phyloP scores from a whole-genome alignment of 257 asterid genomes.

The Rhazya stricta region DNA sequence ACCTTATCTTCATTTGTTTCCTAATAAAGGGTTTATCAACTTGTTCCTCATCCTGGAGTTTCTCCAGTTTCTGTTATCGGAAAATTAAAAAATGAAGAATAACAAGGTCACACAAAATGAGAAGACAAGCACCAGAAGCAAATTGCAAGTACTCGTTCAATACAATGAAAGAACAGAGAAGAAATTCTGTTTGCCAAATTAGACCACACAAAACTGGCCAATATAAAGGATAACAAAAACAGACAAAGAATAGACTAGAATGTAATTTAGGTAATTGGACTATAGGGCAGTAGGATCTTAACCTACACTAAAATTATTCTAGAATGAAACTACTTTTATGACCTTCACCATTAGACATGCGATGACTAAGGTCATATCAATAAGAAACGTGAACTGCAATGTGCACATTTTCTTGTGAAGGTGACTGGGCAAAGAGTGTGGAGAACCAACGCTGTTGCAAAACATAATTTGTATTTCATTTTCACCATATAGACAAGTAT shows the following conservation, averaged over 20 bases:
- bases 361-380: not conserved
- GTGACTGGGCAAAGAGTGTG: not conserved
- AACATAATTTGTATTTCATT: not conserved
- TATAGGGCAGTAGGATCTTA: too few relatives aligned
- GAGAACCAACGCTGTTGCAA: not conserved
- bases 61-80: constrained; percentile 83
- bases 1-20: constrained; percentile 97
- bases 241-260: not conserved
- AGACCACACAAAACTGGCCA: too few relatives aligned
- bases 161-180: not conserved
- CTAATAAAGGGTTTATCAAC: constrained; percentile 95
- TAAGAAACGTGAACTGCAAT: not conserved
- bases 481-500: not conserved
- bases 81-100: constrained; percentile 1
- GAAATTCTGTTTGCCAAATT: not conserved
- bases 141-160: not conserved
- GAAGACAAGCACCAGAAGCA: not conserved
- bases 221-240: not conserved
- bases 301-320: not conserved
- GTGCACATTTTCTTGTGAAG: not conserved
- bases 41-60: constrained; percentile 82
- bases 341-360: not conserved
- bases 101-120: not conserved
- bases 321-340: not conserved
- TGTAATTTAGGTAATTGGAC: not conserved